Percentiles rank a stretch among this genome's conserved stretches.
Evolutionary conservation across 208 protist species (phyloP).

Genomic region (Crithidia mellificae): DNA sequence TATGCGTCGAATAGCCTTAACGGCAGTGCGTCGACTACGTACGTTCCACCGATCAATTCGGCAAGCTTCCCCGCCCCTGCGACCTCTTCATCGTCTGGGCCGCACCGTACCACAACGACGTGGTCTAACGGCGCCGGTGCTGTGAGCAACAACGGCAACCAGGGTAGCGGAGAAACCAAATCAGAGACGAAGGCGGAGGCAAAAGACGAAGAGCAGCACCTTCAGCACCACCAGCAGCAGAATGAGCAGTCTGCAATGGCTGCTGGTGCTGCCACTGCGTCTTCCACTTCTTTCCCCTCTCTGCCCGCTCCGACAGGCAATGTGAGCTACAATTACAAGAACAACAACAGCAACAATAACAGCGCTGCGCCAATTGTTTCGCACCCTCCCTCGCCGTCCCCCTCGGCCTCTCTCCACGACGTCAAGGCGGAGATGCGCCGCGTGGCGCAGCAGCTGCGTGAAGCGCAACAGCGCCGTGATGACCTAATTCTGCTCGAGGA

Average conservation of each 20-base stretch:
- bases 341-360: background rate
- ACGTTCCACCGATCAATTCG: background rate
- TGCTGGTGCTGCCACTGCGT: too few relatives aligned
- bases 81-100: too few relatives aligned
- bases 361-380: background rate
- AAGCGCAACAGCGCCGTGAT: conserved; percentile 60
- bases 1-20: background rate
- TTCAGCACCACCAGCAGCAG: too few relatives aligned
- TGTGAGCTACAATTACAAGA: background rate
- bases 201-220: too few relatives aligned
- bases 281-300: too few relatives aligned
- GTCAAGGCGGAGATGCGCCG: conserved; percentile 54
- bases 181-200: background rate
- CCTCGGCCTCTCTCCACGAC: conserved; percentile 27
- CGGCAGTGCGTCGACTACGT: background rate
- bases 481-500: conserved; percentile 73
- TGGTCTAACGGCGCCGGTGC: background rate
- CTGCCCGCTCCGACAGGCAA: too few relatives aligned
- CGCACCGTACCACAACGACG: conserved; percentile 9
- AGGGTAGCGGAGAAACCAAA: too few relatives aligned
- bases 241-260: too few relatives aligned
- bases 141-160: too few relatives aligned
- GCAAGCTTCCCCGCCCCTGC: background rate
- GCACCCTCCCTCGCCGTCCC: conserved; percentile 1
- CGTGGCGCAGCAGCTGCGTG: conserved; percentile 47